These are phyloP conservation scores for Physocladia obscura DNA, from an alignment of 192 early-diverging fungal genomes.

Conservation along the genomic window DNA sequence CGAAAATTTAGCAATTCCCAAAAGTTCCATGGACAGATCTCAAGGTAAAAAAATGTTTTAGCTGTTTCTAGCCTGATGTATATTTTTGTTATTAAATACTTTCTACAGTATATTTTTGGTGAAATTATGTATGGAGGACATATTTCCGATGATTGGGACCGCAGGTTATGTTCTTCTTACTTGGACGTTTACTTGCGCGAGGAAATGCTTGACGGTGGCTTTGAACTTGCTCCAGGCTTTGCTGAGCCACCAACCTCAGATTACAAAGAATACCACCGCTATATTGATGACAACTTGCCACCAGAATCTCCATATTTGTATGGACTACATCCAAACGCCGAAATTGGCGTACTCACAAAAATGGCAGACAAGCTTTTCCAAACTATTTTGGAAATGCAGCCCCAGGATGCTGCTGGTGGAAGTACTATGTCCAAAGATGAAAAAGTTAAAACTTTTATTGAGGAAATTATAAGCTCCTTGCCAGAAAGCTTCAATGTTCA, in stretches of 20 bases:
- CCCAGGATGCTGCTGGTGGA: conserved; percentile 57
- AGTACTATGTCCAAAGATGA: conserved; percentile 62
- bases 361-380: conserved; percentile 65
- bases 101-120: conserved; percentile 69
- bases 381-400: conserved; percentile 69
- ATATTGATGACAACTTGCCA: conserved; percentile 66
- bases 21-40: conserved; percentile 69
- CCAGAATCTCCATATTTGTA: conserved; percentile 63
- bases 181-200: conserved; percentile 59
- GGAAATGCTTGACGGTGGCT: conserved; percentile 65
- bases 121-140: conserved; percentile 74
- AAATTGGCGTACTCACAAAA: conserved; percentile 66
- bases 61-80: no score
- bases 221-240: conserved; percentile 67
- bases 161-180: conserved; percentile 60
- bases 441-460: conserved; percentile 58
- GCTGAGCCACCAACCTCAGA: conserved; percentile 56
- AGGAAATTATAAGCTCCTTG: conserved; percentile 58
- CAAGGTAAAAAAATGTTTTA: no score
- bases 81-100: no score
- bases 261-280: conserved; percentile 65
- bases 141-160: conserved; percentile 69
- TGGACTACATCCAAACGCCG: conserved; percentile 66
- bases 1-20: conserved; percentile 47
- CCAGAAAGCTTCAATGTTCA: conserved; percentile 63